A percentile compares a stretch with the other conserved stretches of the same genome.
Conservation (phyloP, 306 rosid genomes). For the Comarum palustre region DNA sequence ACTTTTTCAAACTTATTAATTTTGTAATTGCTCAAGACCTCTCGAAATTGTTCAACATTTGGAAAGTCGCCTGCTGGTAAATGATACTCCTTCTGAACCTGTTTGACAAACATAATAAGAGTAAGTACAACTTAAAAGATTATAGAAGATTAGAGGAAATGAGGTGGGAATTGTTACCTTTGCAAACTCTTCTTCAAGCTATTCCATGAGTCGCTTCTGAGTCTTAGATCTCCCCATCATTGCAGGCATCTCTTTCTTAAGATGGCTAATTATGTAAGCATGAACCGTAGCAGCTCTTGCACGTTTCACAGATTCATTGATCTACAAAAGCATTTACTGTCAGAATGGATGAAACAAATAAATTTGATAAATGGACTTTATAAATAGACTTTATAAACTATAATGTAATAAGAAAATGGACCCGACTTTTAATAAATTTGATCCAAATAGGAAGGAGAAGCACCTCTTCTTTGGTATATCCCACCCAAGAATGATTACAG, state of each 20-base stretch:
- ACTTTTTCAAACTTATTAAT: slow-evolving; percentile 47
- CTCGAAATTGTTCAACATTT: slow-evolving; percentile 41
- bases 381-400: background rate
- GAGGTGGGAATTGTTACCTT: slow-evolving; percentile 22
- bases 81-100: slow-evolving; percentile 52
- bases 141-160: background rate
- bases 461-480: background rate
- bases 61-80: slow-evolving; percentile 47
- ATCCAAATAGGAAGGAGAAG: background rate
- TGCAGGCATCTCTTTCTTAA: slow-evolving; percentile 53
- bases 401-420: background rate
- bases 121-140: background rate
- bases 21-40: slow-evolving; percentile 38
- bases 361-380: too few relatives aligned
- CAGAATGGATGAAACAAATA: background rate
- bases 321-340: slow-evolving; percentile 23
- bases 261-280: slow-evolving; percentile 52
- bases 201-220: slow-evolving; percentile 47
- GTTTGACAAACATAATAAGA: background rate
- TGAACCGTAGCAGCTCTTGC: slow-evolving; percentile 49
- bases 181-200: slow-evolving; percentile 49
- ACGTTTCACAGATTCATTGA: slow-evolving; percentile 52
- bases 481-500: background rate
- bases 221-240: slow-evolving; percentile 50
- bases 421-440: background rate